phyloP scores from a whole-genome alignment of 371 early-diverging fungal species.

The Mortierella sp. region DNA sequence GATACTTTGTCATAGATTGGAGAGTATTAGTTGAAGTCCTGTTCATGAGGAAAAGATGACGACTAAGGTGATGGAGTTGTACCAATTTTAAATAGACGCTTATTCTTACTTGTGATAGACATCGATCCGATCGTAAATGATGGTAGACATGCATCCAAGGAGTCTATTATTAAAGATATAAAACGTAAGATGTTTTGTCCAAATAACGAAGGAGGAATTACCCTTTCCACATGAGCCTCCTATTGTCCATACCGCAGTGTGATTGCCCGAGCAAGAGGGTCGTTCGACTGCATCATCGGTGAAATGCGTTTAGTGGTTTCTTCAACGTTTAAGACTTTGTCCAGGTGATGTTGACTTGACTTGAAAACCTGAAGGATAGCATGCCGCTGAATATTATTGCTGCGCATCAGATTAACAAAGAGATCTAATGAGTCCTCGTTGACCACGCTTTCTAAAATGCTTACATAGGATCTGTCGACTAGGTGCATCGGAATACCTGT shows the following conservation, averaged over 20 bases:
- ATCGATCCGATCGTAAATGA: slow-evolving; percentile 63
- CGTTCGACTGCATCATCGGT: slow-evolving; percentile 63
- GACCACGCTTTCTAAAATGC: not conserved
- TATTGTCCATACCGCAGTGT: slow-evolving; percentile 58
- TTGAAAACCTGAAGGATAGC: slow-evolving; percentile 61
- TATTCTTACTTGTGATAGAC: slow-evolving; percentile 65
- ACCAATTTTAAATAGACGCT: not conserved
- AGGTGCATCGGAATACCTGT: slow-evolving; percentile 52
- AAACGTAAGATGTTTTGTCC: not conserved
- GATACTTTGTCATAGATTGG: slow-evolving; percentile 48
- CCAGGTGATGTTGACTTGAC: slow-evolving; percentile 62
- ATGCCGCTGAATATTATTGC: slow-evolving; percentile 60
- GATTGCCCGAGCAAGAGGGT: slow-evolving; percentile 62
- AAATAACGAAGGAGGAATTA: too few species aligned
- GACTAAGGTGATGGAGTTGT: too few species aligned
- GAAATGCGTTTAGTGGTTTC: slow-evolving; percentile 63
- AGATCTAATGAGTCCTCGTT: not conserved
- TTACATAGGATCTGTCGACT: not conserved
- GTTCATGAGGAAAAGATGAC: not conserved
- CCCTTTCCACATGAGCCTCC: too few species aligned
- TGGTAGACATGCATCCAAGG: slow-evolving; percentile 66
- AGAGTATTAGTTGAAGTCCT: slow-evolving; percentile 2
- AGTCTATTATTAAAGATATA: slow-evolving; percentile 50
- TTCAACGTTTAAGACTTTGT: slow-evolving; percentile 64
- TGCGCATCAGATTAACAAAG: slow-evolving; percentile 16